Evolutionary conservation across 1,284 basidiomycete species (phyloP), one percentile per base, ranked within the genome.

Genomic region (Ceratobasidium sp.): DNA sequence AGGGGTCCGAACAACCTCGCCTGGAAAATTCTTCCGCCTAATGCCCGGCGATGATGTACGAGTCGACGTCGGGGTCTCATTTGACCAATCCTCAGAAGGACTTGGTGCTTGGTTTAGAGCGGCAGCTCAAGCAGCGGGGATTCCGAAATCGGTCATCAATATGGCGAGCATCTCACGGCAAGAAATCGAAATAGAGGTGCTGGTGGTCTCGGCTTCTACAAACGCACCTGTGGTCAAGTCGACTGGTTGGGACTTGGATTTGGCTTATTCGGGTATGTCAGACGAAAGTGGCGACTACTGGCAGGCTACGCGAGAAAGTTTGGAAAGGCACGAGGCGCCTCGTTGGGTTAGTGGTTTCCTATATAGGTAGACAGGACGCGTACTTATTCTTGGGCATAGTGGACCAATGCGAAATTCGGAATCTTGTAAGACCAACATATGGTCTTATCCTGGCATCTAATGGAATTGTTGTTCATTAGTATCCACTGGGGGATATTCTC

Each of bases 401-500:
- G 81, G 81, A 83, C 80, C 73, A 79, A 83, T 58, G 86, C 83
- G 10, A 87, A 87, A 76, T 87, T 82, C 74, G 86, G 86, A 2
- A 87, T 88, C 46, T 88, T 89, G 86, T 86, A 45, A n/a, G 36
- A 39, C 8, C 36, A 6, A 6, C 36, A 6, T 39, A 21, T 43
- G 12, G 5, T 3, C 14, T 41, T 21, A 71, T 18, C 28, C 30
- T 50, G 34, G 16, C 32, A 70, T 26, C 52, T 53, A 18, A 12
- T 23, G 6, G 36, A 39, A 6, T 39, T 6, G 14, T 39, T 39
- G 1, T 21, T 43, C 23, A 39, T 59, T 36, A 80, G 86, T 78
- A 82, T 89, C 61, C 87, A 88, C 75, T 89, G 87, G 86, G 87
- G 87, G 5, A 76, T 86, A 1, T 89, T 83, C 74, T 85, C 84